Evolutionary conservation across 1,139 yeast species (phyloP).

Genomic region (Debaryomyces sp.): DNA sequence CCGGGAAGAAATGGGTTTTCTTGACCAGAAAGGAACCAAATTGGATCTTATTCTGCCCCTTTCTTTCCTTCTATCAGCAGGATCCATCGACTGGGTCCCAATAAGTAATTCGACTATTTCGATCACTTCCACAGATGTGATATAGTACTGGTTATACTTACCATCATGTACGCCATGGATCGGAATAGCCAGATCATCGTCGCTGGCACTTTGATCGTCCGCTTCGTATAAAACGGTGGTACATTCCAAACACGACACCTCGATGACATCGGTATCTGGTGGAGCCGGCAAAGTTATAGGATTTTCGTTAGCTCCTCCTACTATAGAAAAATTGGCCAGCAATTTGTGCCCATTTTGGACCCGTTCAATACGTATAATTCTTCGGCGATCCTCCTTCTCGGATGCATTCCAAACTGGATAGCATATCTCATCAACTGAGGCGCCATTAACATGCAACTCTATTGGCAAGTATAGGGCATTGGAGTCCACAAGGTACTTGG

Average conservation of each 20-base stretch:
- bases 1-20: conserved; percentile 58
- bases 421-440: conserved; percentile 50
- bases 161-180: conserved; percentile 19
- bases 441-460: conserved; percentile 45
- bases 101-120: conserved; percentile 63
- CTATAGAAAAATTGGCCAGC: conserved; percentile 50
- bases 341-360: conserved; percentile 51
- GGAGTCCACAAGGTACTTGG: conserved; percentile 41
- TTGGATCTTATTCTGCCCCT: conserved; percentile 66
- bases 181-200: conserved; percentile 20
- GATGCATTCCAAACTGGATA: conserved; percentile 49
- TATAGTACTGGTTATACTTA: conserved; percentile 46
- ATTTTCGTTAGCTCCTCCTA: conserved; percentile 54
- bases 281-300: conserved; percentile 42
- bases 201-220: conserved; percentile 29
- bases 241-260: conserved; percentile 61
- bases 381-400: conserved; percentile 53
- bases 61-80: conserved; percentile 57
- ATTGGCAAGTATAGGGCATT: conserved; percentile 47
- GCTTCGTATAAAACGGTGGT: conserved; percentile 36
- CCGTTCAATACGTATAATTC: conserved; percentile 61
- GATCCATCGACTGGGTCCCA: conserved; percentile 49
- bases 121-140: conserved; percentile 67
- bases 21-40: conserved; percentile 70
- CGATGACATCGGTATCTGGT: conserved; percentile 53